These are phyloP conservation scores for Coniochaeta pulveracea DNA, from an alignment of 2,329 filamentous ascomycete species.

Conservation along the genomic window DNA sequence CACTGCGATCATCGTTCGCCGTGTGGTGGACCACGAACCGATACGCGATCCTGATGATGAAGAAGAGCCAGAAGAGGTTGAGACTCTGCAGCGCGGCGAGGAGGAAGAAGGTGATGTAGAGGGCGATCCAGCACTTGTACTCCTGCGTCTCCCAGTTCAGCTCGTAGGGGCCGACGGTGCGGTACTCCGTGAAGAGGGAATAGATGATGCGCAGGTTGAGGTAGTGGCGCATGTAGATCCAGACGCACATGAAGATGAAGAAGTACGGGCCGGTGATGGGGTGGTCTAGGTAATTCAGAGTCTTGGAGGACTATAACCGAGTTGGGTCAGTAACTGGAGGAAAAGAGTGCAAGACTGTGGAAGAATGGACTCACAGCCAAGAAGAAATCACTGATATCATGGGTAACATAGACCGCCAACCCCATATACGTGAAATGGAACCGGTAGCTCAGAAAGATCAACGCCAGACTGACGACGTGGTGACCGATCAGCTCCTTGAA, in stretches of 20 bases:
- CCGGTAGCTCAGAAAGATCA: constrained; percentile 81
- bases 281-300: constrained; percentile 80
- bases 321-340: constrained; percentile 8
- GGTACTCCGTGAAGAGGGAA: constrained; percentile 65
- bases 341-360: neutral
- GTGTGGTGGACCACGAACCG: constrained; percentile 52
- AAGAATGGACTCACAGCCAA: constrained; percentile 54
- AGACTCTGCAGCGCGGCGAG: constrained; percentile 59
- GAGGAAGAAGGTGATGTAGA: constrained; percentile 55
- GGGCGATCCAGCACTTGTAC: constrained; percentile 64
- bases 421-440: constrained; percentile 98
- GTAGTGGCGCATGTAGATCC: constrained; percentile 86
- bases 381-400: constrained; percentile 94
- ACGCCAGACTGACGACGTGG: constrained; percentile 75
- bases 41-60: constrained; percentile 64
- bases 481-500: constrained; percentile 89
- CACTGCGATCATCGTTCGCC: constrained; percentile 61
- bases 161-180: constrained; percentile 62
- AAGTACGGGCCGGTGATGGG: constrained; percentile 76
- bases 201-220: constrained; percentile 68
- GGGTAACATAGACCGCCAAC: constrained; percentile 84
- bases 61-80: constrained; percentile 74
- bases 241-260: constrained; percentile 66
- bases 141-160: constrained; percentile 67
- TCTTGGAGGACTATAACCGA: constrained; percentile 63